These are phyloP conservation scores for Cryomyces antarcticus DNA, from an alignment of 495 filamentous ascomycete genomes.

Conservation along the genomic window DNA sequence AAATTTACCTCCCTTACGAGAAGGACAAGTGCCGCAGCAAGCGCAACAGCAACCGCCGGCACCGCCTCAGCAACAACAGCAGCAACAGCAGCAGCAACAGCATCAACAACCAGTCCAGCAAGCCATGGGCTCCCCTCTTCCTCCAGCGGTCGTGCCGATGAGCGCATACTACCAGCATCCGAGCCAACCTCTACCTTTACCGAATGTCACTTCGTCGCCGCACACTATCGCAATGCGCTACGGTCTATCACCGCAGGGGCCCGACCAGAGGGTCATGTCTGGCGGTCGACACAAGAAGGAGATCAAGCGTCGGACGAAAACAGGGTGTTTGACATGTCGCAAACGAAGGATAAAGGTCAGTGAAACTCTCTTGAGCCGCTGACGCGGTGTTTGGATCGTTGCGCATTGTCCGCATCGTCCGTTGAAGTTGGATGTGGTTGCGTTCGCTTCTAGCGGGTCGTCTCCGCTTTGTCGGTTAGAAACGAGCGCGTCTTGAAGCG, in stretches of 20 bases:
- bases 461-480: too few species aligned
- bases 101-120: constrained; percentile 9
- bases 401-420: too few species aligned
- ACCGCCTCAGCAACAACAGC: constrained; percentile 22
- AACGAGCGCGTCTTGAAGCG: too few species aligned
- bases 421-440: too few species aligned
- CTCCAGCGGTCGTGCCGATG: constrained; percentile 18
- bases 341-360: constrained; percentile 96
- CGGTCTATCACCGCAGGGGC: constrained; percentile 33
- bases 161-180: constrained; percentile 18
- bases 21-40: neutral
- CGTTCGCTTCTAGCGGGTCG: too few species aligned
- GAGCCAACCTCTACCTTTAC: constrained; percentile 13
- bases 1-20: constrained; percentile 44
- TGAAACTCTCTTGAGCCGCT: constrained; percentile 4
- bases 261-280: constrained; percentile 39
- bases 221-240: constrained; percentile 35
- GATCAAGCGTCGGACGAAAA: constrained; percentile 96
- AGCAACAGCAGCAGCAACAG: constrained; percentile 14
- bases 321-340: constrained; percentile 88
- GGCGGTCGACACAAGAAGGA: constrained; percentile 90
- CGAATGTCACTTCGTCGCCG: constrained; percentile 18
- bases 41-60: neutral
- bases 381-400: too few species aligned
- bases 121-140: constrained; percentile 16